Conservation (phyloP, 164 flowering plant genomes). For the Vitis cinerea region DNA sequence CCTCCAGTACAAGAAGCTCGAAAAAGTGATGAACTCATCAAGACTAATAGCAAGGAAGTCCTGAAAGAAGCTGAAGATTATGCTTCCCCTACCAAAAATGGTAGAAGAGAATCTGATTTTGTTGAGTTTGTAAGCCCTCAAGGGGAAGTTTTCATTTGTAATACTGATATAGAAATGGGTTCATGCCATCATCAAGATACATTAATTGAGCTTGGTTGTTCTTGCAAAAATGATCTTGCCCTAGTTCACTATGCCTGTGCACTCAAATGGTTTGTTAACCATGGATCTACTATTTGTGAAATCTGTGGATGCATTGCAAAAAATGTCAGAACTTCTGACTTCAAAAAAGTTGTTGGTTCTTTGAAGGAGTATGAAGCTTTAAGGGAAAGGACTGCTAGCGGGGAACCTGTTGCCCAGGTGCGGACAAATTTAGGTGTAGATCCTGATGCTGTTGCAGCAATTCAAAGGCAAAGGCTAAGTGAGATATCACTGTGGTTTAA, state of each 20-base stretch:
- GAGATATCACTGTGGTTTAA: conserved; percentile 87
- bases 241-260: conserved; percentile 95
- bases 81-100: conserved; percentile 12
- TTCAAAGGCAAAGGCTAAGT: conserved; percentile 84
- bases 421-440: conserved; percentile 53
- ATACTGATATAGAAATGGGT: conserved; percentile 72
- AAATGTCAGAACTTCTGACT: conserved; percentile 63
- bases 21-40: conserved; percentile 25
- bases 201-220: conserved; percentile 81
- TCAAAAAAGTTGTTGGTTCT: conserved; percentile 64
- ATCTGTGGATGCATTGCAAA: conserved; percentile 74
- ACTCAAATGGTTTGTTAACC: conserved; percentile 89
- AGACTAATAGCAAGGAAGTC: conserved; percentile 23
- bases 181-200: conserved; percentile 40
- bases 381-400: conserved; percentile 74
- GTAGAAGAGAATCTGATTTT: conserved; percentile 34
- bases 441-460: conserved; percentile 93
- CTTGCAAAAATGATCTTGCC: conserved; percentile 88
- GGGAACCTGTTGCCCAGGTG: conserved; percentile 49
- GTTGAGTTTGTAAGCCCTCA: conserved; percentile 72
- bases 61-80: conserved; percentile 21
- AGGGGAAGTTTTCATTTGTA: conserved; percentile 84
- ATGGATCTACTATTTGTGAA: conserved; percentile 94
- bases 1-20: conserved; percentile 39
- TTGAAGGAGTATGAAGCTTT: conserved; percentile 78